These are phyloP conservation scores for Jacaranda mimosifolia DNA, from an alignment of 257 asterid species.

Conservation along the genomic window DNA sequence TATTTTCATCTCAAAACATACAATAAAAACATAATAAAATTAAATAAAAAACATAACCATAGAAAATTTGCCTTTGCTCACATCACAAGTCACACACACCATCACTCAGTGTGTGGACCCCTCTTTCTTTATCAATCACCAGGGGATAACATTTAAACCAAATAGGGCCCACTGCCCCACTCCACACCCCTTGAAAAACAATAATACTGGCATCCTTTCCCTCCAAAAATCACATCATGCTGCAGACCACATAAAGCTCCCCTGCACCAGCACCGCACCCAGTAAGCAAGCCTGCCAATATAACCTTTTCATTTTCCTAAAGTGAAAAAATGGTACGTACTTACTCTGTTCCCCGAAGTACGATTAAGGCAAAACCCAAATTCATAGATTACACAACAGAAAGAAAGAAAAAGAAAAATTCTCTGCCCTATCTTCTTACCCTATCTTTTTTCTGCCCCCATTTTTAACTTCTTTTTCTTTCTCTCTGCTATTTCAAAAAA, in stretches of 20 bases:
- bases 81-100: slow-evolving; percentile 51
- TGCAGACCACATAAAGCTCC: slow-evolving; percentile 25
- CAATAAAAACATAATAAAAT: neutral
- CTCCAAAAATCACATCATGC: slow-evolving; percentile 23
- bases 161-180: slow-evolving; percentile 35
- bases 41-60: too few species aligned
- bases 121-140: slow-evolving; percentile 31
- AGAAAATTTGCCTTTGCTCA: slow-evolving; percentile 41
- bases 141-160: slow-evolving; percentile 44
- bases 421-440: slow-evolving; percentile 48
- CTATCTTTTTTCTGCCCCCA: slow-evolving; percentile 44
- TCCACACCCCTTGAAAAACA: neutral
- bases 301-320: neutral
- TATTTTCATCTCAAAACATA: neutral
- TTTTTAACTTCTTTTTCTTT: slow-evolving; percentile 12
- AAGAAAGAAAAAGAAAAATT: neutral
- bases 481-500: slow-evolving; percentile 21
- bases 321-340: neutral
- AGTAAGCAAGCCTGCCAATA: slow-evolving; percentile 32
- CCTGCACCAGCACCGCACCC: slow-evolving; percentile 47
- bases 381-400: slow-evolving; percentile 7
- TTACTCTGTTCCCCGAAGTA: slow-evolving; percentile 7
- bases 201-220: neutral
- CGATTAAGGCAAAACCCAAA: slow-evolving; percentile 18
- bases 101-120: slow-evolving; percentile 45